Evolutionary conservation across 805 yeast species (phyloP).

Genomic region (Ogataea nonfermentans): DNA sequence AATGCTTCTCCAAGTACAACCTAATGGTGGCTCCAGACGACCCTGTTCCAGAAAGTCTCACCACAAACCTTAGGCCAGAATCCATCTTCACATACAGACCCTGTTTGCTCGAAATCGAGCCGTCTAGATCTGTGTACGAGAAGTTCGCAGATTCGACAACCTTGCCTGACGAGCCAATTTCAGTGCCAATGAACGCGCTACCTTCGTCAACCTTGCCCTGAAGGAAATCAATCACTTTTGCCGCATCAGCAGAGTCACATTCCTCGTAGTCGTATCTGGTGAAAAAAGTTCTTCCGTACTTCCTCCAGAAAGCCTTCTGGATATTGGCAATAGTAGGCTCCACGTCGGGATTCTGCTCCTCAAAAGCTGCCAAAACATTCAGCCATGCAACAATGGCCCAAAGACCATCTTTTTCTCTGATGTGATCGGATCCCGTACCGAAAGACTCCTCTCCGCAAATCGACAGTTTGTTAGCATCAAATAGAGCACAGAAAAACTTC

Average conservation of each 20-base stretch:
- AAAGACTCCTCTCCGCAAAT: conserved; percentile 98
- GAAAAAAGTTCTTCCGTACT: conserved; percentile 95
- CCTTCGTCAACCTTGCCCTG: conserved; percentile 36
- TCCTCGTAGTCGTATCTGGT: conserved; percentile 94
- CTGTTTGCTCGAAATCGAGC: conserved; percentile 82
- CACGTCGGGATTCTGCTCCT: conserved; percentile 46
- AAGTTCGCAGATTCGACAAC: conserved; percentile 84
- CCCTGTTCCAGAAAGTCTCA: conserved; percentile 95
- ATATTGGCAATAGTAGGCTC: conserved; percentile 68
- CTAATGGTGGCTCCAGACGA: conserved; percentile 97
- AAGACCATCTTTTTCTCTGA: conserved; percentile 95
- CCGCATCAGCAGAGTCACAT: conserved; percentile 73
- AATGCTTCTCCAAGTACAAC: conserved; percentile 83
- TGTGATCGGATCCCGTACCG: conserved; percentile 97
- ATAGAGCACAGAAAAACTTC: conserved; percentile 95
- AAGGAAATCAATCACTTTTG: conserved; percentile 57
- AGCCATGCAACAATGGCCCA: conserved; percentile 99
- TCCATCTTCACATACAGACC: conserved; percentile 82
- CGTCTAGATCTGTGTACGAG: conserved; percentile 91
- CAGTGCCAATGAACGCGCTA: conserved; percentile 47
- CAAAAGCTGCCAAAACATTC: conserved; percentile 85
- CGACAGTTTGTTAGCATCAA: conserved; percentile 88
- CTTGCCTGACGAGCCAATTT: conserved; percentile 44
- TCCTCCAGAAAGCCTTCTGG: conserved; percentile 83
- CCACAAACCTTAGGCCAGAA: conserved; percentile 81